phyloP scores from a whole-genome alignment of 1,284 basidiomycete species.

The Cryptococcus sp. region DNA sequence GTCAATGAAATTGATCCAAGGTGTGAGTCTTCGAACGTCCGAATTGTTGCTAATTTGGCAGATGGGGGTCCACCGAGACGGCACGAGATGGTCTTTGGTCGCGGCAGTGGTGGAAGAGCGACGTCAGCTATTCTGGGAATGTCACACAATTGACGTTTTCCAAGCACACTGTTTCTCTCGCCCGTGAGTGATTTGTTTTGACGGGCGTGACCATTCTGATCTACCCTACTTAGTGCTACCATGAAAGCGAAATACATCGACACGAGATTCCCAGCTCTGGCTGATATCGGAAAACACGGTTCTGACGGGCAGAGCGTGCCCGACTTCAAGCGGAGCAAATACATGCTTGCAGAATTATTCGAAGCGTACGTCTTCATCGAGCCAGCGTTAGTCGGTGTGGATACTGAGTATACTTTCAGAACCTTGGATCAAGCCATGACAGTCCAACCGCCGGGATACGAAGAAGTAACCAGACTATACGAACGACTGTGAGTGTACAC shows the following conservation, averaged over 20 bases:
- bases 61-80: constrained; percentile 7
- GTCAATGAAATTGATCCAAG: neutral
- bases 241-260: constrained; percentile 24
- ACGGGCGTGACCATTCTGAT: no score
- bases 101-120: constrained; percentile 1
- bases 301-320: neutral
- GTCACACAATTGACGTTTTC: constrained; percentile 6
- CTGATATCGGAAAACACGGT: constrained; percentile 1
- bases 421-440: constrained; percentile 8
- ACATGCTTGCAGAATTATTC: constrained; percentile 15
- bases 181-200: constrained; percentile 3
- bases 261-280: constrained; percentile 15
- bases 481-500: constrained; percentile 10
- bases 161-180: constrained; percentile 22
- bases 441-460: neutral
- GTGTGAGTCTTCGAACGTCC: neutral
- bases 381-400: neutral
- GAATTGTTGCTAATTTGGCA: neutral
- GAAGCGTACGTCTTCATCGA: neutral
- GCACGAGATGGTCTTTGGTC: neutral
- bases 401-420: constrained; percentile 5
- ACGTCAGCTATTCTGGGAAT: constrained; percentile 3
- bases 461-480: constrained; percentile 7
- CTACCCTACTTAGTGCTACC: neutral
- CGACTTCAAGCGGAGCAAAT: constrained; percentile 26